phyloP scores from a whole-genome alignment of 495 filamentous ascomycete species.

The Jackrogersella minutella region DNA sequence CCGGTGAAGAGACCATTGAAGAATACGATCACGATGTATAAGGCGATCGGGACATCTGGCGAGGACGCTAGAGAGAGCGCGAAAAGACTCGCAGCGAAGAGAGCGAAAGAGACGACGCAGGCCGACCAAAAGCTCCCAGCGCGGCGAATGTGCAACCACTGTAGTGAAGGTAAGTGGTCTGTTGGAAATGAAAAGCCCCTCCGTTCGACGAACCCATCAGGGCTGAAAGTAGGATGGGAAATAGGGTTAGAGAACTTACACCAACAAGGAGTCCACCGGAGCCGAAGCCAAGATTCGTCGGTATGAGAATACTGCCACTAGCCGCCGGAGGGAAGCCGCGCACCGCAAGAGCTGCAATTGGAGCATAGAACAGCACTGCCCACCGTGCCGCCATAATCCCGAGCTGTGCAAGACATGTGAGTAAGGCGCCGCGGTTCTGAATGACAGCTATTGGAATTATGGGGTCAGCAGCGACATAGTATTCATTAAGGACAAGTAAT shows the following conservation, averaged over 20 bases:
- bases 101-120: conserved; percentile 59
- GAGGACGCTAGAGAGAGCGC: conserved; percentile 61
- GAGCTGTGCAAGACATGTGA: conserved; percentile 73
- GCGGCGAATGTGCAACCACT: conserved; percentile 72
- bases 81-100: conserved; percentile 63
- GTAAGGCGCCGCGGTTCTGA: conserved; percentile 66
- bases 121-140: conserved; percentile 70
- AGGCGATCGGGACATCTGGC: conserved; percentile 48
- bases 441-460: conserved; percentile 74
- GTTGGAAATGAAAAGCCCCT: not conserved
- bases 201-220: not conserved
- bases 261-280: conserved; percentile 73
- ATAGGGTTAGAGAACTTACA: conserved; percentile 30
- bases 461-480: conserved; percentile 63
- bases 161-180: conserved; percentile 1
- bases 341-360: conserved; percentile 76
- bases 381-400: conserved; percentile 80
- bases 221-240: not conserved
- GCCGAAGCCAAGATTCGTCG: conserved; percentile 79
- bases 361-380: conserved; percentile 79
- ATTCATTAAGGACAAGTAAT: conserved; percentile 69
- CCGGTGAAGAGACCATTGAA: conserved; percentile 74
- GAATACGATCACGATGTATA: conserved; percentile 66
- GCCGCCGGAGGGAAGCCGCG: conserved; percentile 68
- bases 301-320: conserved; percentile 75